Base-by-base conservation (phyloP, 176 grass and related monocot genomes). In the Chloris gayana region DNA sequence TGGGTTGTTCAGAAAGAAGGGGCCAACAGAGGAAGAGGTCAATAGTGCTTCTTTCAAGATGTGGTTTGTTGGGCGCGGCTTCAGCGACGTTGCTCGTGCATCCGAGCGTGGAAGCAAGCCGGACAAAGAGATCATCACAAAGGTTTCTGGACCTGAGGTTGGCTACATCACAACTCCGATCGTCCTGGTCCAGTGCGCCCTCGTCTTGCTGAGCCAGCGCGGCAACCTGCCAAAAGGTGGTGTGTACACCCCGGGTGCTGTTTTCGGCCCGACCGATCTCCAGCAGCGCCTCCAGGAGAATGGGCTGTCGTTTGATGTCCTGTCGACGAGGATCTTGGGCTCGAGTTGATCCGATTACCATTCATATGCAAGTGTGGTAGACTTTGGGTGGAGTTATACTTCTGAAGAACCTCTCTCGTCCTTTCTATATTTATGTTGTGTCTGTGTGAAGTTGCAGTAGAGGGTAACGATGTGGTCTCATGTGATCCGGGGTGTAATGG, bases 131-230 rank as follows among this genome's bases (percentile, higher is more conserved):
- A 64, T 98, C 57, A 82, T 92, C 45, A 98, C 92, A 25, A 88
- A 81, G 77, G 85, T 98, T 26, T 92, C 88, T 0, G 95, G 95
- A 21, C 88, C 92, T 6, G 95, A 98, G 85, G 74, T 98, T 0
- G 92, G 92, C 51, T 98, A 94, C 58, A 24, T 92, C 64, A 89
- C 95, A 13, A 94, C 95, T 4, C 90, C 92, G 11, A 98, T 98
- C 30, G 54, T 88, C n/a, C 77, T 98, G 34, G 50, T 98, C 39
- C 92, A 98, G 77, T 94, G 91, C 5, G 89, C 87, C 37, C 73
- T 98, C 12, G 34, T 98, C 85, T 14, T 98, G 53, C 76, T 98
- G 58, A 71, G 77, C 69, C 91, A 94, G 74, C 74, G 95, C 0
- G 34, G 15, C 12, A 90, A 92, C 51, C 83, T 97, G 50, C 95